phyloP scores from a whole-genome alignment of 2,329 filamentous ascomycete genomes.

The Colletotrichum destructivum region DNA sequence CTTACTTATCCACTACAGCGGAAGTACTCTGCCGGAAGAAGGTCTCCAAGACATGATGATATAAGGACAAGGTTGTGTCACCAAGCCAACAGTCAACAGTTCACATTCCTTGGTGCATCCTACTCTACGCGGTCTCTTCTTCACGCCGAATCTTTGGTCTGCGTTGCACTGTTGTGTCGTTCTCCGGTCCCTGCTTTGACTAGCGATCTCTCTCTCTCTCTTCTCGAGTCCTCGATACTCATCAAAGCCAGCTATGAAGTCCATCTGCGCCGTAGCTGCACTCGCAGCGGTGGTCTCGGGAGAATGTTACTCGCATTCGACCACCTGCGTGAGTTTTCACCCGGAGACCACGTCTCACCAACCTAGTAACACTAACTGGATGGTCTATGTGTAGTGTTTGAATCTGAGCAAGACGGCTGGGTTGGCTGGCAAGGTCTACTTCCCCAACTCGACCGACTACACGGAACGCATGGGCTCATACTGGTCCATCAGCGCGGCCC shows the following conservation, averaged over 20 bases:
- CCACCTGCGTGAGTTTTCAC: slow-evolving; percentile 25
- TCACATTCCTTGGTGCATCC: background rate
- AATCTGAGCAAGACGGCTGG: slow-evolving; percentile 45
- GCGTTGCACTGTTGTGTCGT: background rate
- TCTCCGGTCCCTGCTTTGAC: background rate
- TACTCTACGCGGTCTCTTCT: background rate
- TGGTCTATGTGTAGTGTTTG: slow-evolving; percentile 45
- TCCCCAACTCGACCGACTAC: slow-evolving; percentile 48
- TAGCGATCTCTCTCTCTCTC: background rate
- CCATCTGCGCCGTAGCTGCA: background rate
- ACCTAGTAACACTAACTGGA: background rate
- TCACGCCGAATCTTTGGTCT: too few relatives aligned
- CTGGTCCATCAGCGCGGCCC: slow-evolving; percentile 55
- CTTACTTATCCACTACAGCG: background rate
- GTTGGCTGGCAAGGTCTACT: slow-evolving; percentile 50
- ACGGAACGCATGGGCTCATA: slow-evolving; percentile 52
- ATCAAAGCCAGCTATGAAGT: background rate
- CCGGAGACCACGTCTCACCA: background rate
- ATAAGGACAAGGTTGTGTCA: background rate
- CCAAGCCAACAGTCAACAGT: background rate
- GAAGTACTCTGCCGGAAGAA: background rate
- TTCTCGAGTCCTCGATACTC: background rate
- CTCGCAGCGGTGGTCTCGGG: background rate
- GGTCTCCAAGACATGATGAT: background rate
- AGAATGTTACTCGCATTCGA: background rate